Conservation (phyloP, 2,329 filamentous ascomycete genomes). For the Scedosporium boydii region DNA sequence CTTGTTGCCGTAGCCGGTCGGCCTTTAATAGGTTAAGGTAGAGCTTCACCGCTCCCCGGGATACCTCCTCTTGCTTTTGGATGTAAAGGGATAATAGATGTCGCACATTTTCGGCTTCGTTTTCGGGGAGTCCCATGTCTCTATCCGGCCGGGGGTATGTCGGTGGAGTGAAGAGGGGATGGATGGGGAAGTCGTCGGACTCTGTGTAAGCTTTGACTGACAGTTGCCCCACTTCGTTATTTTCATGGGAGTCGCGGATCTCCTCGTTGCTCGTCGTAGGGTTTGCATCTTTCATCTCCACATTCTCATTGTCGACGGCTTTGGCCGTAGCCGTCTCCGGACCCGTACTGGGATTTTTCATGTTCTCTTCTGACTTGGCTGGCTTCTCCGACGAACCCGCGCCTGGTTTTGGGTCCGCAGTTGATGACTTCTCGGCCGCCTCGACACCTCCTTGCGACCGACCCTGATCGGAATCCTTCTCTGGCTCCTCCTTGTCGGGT, state of each 20-base stretch:
- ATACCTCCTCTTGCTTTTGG: constrained; percentile 79
- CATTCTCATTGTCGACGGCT: not conserved
- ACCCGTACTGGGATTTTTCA: not conserved
- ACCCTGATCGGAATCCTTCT: not conserved
- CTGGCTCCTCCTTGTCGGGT: not conserved
- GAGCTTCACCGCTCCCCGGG: constrained; percentile 58
- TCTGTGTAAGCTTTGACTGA: constrained; percentile 19
- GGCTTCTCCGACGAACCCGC: not conserved
- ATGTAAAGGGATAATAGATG: constrained; percentile 66
- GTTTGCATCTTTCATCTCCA: not conserved
- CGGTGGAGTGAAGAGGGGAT: constrained; percentile 66
- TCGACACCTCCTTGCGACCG: not conserved
- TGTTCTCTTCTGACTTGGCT: not conserved
- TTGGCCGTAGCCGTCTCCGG: not conserved
- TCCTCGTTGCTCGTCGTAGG: constrained; percentile 12
- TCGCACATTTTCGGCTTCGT: constrained; percentile 71
- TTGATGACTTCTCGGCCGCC: not conserved
- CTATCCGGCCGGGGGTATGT: constrained; percentile 52
- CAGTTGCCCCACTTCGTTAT: constrained; percentile 9
- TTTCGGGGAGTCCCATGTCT: constrained; percentile 60
- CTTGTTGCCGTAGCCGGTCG: constrained; percentile 60
- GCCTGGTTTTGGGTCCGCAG: not conserved
- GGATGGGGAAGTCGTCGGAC: constrained; percentile 40
- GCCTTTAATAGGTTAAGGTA: constrained; percentile 64
- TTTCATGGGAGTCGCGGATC: constrained; percentile 6